Percentiles rank a stretch among this genome's conserved stretches.
Conservation (phyloP, 2,329 filamentous ascomycete genomes). For the Chrysoporthe puriensis region DNA sequence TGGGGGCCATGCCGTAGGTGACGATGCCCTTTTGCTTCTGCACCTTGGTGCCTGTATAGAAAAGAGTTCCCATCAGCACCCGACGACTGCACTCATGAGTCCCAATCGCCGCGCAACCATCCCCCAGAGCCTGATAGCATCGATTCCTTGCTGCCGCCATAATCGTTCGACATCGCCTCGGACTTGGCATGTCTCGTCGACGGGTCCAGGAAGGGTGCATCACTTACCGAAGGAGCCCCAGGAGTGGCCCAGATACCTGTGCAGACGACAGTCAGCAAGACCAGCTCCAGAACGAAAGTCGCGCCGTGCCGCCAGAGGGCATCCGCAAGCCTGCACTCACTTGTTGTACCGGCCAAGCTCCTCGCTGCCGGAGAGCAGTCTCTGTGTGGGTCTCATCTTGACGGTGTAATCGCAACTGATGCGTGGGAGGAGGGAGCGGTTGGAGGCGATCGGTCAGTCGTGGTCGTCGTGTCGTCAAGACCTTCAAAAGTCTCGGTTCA, state of each 20-base stretch:
- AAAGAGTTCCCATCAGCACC: slow-evolving; percentile 12
- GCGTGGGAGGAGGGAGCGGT: slow-evolving; percentile 36
- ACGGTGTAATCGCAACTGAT: slow-evolving; percentile 34
- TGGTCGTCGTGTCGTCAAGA: slow-evolving; percentile 15
- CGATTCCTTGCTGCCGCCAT: slow-evolving; percentile 1
- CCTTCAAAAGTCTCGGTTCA: slow-evolving; percentile 9
- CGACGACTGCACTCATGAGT: slow-evolving; percentile 43
- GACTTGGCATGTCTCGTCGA: background rate
- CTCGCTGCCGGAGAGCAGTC: slow-evolving; percentile 44
- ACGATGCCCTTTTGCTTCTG: slow-evolving; percentile 66
- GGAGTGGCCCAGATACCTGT: slow-evolving; percentile 69
- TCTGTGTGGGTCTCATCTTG: slow-evolving; percentile 53
- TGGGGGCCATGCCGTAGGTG: slow-evolving; percentile 77
- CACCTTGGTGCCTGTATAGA: slow-evolving; percentile 25
- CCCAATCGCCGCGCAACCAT: slow-evolving; percentile 35
- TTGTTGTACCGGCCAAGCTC: slow-evolving; percentile 48
- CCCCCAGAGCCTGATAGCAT: background rate
- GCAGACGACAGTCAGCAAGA: slow-evolving; percentile 13
- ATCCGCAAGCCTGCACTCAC: slow-evolving; percentile 42
- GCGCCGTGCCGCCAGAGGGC: slow-evolving; percentile 1
- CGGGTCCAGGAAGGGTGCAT: slow-evolving; percentile 21
- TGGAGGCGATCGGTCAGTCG: slow-evolving; percentile 27
- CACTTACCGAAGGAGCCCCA: slow-evolving; percentile 78
- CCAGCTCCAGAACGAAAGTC: slow-evolving; percentile 29
- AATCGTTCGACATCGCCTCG: background rate